Evolutionary conservation across 2,329 filamentous ascomycete genomes (phyloP).

Genomic region (Macrophomina tecta): DNA sequence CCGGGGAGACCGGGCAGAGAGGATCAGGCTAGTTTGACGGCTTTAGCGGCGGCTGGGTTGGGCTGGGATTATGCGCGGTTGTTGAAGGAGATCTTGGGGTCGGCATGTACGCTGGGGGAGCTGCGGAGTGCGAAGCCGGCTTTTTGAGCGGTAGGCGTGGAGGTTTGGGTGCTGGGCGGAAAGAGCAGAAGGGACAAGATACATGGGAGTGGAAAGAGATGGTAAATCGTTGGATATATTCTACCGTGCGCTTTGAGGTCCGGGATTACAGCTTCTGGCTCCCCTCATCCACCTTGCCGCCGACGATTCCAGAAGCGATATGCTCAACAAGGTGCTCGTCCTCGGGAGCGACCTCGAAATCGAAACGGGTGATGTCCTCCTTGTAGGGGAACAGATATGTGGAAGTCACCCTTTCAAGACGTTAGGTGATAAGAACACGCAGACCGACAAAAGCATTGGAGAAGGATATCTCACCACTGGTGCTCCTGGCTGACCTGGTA

Average conservation of each 20-base stretch:
- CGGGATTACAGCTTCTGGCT: not conserved
- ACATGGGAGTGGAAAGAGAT: too few species aligned
- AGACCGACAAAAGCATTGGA: too few species aligned
- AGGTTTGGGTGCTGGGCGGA: not conserved
- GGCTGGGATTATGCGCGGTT: constrained; percentile 53
- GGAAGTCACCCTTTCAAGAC: constrained; percentile 54
- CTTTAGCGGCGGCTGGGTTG: constrained; percentile 49
- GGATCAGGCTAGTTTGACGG: constrained; percentile 56
- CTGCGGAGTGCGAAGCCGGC: constrained; percentile 9
- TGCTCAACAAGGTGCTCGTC: constrained; percentile 39
- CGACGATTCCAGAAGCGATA: not conserved
- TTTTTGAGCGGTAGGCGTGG: not conserved
- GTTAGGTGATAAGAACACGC: not conserved
- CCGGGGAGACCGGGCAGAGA: constrained; percentile 56
- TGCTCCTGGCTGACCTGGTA: constrained; percentile 63
- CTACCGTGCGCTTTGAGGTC: not conserved
- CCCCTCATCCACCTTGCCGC: not conserved
- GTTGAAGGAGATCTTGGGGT: constrained; percentile 44
- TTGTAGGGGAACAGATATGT: constrained; percentile 60
- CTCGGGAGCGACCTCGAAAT: constrained; percentile 58
- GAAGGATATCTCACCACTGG: constrained; percentile 46
- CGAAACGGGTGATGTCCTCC: constrained; percentile 60
- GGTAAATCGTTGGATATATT: not conserved
- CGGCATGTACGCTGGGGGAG: constrained; percentile 7
- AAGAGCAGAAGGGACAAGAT: too few species aligned